Evolutionary conservation across 768 basidiomycete genomes (phyloP).

Genomic region (Rubroboletus satanas): DNA sequence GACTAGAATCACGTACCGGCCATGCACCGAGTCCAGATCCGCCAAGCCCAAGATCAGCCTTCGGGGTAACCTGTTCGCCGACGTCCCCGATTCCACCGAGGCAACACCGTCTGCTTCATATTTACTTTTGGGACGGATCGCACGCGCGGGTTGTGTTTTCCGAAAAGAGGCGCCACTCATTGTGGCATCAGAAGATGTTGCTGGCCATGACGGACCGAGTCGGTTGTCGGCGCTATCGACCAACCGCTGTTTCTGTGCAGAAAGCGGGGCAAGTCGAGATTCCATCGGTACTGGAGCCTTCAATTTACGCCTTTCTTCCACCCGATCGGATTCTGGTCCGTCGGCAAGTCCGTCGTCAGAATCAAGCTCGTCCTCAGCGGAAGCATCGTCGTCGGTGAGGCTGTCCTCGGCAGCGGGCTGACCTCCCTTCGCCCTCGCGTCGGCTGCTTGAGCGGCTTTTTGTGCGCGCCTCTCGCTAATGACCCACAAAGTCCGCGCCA

Average conservation of each 20-base stretch:
- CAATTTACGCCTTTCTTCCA: slow-evolving; percentile 25
- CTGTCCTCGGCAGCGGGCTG: slow-evolving; percentile 26
- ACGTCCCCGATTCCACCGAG: slow-evolving; percentile 13
- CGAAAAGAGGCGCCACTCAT: slow-evolving; percentile 6
- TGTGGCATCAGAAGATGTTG: slow-evolving; percentile 16
- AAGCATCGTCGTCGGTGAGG: slow-evolving; percentile 29
- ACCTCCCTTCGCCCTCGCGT: slow-evolving; percentile 38
- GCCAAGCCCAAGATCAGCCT: slow-evolving; percentile 39
- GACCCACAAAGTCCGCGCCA: not conserved
- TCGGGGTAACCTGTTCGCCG: slow-evolving; percentile 22
- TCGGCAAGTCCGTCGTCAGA: slow-evolving; percentile 32
- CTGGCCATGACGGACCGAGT: slow-evolving; percentile 20
- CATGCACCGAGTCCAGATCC: slow-evolving; percentile 56
- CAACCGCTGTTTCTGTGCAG: slow-evolving; percentile 25
- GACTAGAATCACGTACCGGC: slow-evolving; percentile 46
- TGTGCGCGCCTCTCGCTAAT: slow-evolving; percentile 53
- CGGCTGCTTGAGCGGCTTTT: slow-evolving; percentile 51
- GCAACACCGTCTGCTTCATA: slow-evolving; percentile 21
- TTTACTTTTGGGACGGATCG: slow-evolving; percentile 27
- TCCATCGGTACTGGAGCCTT: slow-evolving; percentile 23
- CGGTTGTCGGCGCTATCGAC: slow-evolving; percentile 17
- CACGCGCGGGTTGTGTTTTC: slow-evolving; percentile 24
- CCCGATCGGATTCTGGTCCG: slow-evolving; percentile 15
- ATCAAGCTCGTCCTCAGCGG: slow-evolving; percentile 35
- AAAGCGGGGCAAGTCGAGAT: slow-evolving; percentile 11